Evolutionary conservation across 805 yeast species (phyloP), one percentile per base, ranked within the genome.

Genomic region (Schizosaccharomyces osmophilus): DNA sequence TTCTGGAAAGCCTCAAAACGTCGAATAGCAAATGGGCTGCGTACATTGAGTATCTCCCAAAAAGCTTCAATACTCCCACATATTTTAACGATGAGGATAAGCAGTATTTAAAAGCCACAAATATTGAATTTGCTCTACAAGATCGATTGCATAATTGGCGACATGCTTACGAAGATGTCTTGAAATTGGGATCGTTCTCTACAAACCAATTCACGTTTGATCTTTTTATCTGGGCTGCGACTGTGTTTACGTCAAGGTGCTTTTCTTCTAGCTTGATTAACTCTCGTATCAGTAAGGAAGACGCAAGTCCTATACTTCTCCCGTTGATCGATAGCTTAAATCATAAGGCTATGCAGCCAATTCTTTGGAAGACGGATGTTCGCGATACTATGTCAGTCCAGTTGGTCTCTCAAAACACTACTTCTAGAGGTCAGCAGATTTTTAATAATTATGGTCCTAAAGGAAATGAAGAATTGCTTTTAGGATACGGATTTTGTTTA

Each of bases 381-480:
- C 31, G 26, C 4, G 65, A 64, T 19, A 66, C 61, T 39, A 26
- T 26, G 57, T 48, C 62, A 58, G 48, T 69, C 48, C 55, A 64
- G 6, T 55, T 65, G 22, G 59, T 62, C 9, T 69, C 79, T 0
- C 72, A 74, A 22, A 69, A 73, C 3, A 55, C 62, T 6, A 39
- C 60, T 66, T n/a, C 62, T 2, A 64, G 64, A 1, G 78, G 78
- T 1, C 69, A 71, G 1, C 84, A 87, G 68, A 64, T 89, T 0
- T 85, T 72, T 71, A 88, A 88, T 69, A 85, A 86, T 70, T 88
- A 89, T 70, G 97, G 96, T 1, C 81, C 85, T 61, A 88, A 87
- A 70, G 84, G 93, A 0, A 88, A 87, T 67, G 94, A 85, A 64
- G 95, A 87, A 65, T 66, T 88, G 32, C 70, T 89, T 5, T 72